Conservation (phyloP, 176 grass and related monocot genomes). For the Chrysopogon serrulatus region DNA sequence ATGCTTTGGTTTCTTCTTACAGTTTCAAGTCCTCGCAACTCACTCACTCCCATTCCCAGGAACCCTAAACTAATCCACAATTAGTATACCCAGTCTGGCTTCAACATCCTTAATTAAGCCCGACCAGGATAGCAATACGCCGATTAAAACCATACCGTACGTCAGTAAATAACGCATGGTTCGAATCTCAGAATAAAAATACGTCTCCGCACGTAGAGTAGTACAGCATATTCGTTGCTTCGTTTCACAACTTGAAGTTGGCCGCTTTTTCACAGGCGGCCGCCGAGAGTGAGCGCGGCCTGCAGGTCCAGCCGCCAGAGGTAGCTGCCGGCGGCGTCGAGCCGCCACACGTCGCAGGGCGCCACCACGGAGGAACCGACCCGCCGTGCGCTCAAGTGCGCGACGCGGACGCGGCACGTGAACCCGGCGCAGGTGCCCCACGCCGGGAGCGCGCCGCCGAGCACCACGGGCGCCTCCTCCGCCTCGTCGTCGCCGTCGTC, state of each 20-base stretch:
- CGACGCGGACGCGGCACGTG: constrained; percentile 60
- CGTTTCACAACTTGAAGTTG: too few relatives aligned
- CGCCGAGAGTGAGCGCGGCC: constrained; percentile 67
- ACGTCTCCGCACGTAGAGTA: constrained; percentile 2
- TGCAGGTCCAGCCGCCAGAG: constrained; percentile 78
- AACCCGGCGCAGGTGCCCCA: constrained; percentile 63
- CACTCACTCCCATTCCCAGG: not conserved
- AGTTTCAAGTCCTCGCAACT: constrained; percentile 5
- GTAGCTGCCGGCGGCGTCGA: constrained; percentile 50
- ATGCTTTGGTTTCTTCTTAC: not conserved
- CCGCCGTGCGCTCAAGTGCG: not conserved
- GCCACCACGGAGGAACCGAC: constrained; percentile 54
- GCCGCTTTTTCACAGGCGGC: not conserved
- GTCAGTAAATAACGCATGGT: not conserved
- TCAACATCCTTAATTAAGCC: not conserved
- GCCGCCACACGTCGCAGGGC: constrained; percentile 87
- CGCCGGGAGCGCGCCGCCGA: constrained; percentile 40
- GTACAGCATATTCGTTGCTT: not conserved
- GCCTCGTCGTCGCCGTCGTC: not conserved
- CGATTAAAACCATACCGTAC: not conserved
- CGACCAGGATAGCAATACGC: not conserved
- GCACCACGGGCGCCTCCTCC: constrained; percentile 9
- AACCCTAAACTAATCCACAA: not conserved
- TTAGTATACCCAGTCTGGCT: not conserved
- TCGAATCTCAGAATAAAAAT: not conserved